Conservation (phyloP, 192 early-diverging fungal species). For the Backusella australiensis region DNA sequence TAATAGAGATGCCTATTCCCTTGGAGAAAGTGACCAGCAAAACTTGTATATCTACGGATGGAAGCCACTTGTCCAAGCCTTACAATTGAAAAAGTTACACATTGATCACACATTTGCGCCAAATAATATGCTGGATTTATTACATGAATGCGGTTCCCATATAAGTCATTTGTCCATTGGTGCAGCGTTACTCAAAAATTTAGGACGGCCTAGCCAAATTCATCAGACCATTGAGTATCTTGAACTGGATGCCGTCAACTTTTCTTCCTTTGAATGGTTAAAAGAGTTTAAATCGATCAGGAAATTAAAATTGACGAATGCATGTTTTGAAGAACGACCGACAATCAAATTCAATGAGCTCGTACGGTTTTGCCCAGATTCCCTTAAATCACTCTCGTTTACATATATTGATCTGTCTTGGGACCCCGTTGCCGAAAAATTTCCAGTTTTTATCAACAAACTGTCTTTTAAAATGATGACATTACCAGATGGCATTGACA, state of each 20-base stretch:
- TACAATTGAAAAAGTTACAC: not conserved
- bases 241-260: not conserved
- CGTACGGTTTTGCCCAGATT: not conserved
- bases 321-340: not conserved
- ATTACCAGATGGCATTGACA: not conserved
- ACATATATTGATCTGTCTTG: not conserved
- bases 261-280: not conserved
- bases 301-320: not conserved
- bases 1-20: not conserved
- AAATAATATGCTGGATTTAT: not conserved
- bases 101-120: not conserved
- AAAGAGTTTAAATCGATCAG: not conserved
- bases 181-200: not conserved
- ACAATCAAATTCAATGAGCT: not conserved
- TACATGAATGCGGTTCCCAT: not conserved
- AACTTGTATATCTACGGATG: not conserved
- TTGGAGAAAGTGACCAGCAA: not conserved
- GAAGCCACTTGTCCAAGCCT: not conserved
- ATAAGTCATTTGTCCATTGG: not conserved
- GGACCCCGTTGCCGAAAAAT: not conserved
- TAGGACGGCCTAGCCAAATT: not conserved
- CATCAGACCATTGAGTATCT: not conserved
- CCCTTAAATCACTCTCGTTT: not conserved
- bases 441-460: not conserved
- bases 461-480: not conserved